A percentile compares a stretch with the other conserved stretches of the same genome.
Evolutionary conservation across 139 green algal species (phyloP).

Genomic region (Gonium pectorale): DNA sequence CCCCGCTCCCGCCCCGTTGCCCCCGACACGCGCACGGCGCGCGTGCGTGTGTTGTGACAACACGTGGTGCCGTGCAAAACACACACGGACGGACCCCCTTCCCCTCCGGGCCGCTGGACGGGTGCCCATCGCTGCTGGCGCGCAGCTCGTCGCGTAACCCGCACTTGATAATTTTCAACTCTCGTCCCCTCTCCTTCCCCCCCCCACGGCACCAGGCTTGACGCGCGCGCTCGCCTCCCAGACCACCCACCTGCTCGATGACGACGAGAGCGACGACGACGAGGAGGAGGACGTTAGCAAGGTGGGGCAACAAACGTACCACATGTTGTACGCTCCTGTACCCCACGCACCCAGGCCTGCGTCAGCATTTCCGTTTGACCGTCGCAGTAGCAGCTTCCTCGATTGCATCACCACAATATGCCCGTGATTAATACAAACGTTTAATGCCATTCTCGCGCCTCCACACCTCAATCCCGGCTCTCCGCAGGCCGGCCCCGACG

Average conservation of each 20-base stretch:
- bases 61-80: not conserved
- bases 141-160: not conserved
- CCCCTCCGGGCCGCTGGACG: not conserved
- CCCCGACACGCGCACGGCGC: not conserved
- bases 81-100: not conserved
- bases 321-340: too few species aligned
- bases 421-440: too few species aligned
- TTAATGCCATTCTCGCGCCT: too few species aligned
- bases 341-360: too few species aligned
- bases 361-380: too few species aligned
- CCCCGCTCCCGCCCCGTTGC: too few species aligned
- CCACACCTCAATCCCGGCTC: too few species aligned
- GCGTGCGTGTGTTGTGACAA: not conserved
- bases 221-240: conserved; percentile 24
- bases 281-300: conserved; percentile 34
- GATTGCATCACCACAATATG: too few species aligned
- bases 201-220: conserved; percentile 24
- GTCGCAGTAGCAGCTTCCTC: too few species aligned
- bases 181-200: not conserved
- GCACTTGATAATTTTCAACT: not conserved
- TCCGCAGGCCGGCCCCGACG: too few species aligned
- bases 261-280: conserved; percentile 30
- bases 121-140: not conserved
- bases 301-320: too few species aligned
- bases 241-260: conserved; percentile 31